Base-by-base conservation (phyloP, 164 flowering plant species). In the Warburgia ugandensis region DNA sequence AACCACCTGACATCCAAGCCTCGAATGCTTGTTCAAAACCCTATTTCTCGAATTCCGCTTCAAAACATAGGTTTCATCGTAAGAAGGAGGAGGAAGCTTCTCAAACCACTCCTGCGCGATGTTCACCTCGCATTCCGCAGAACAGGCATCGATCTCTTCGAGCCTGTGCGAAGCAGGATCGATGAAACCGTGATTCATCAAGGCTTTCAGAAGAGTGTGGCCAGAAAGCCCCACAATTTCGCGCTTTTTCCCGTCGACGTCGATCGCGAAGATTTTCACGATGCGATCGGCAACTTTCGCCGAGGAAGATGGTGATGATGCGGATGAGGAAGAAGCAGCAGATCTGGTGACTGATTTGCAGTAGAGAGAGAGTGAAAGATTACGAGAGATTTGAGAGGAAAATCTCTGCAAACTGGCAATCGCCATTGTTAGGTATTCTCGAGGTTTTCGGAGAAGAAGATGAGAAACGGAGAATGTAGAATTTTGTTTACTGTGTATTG, bases 141-240 rank as follows among this genome's bases (percentile, higher is more conserved):
- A 86, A 70, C 99, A 92, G 32, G 99, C 99, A 39, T 84, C 99
- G 69, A 92, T 86, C 16, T 88, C 97, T 43, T 92, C 99, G 5
- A 78, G 70, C 13, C 96, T 71, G 59, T 92, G 97, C 4, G 99
- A 86, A 0, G 72, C 99, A 2, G 99, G 97, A 38, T 92, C 99
- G 57, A 92, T 86, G 39, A 92, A 55, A 22, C 89, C 87, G 39
- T 42, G 43, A 66, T 88, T 82, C 16, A 76, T 22, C 2, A 88
- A 68, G 1, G 97, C 89, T 45, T 70, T 77, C 45, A 92, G 75
- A 0, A 92, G 86, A 4, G 97, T 88, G 25, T 88, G 89, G 20
- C 95, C 99, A 0, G 91, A 22, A 26, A 92, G 79, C 0, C 99
- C 99, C 2, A 77, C 30, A 38, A 94, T 54, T 59, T 81, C 80